Conservation (phyloP, 805 yeast genomes). For the Monosporozyma yasuniensis region DNA sequence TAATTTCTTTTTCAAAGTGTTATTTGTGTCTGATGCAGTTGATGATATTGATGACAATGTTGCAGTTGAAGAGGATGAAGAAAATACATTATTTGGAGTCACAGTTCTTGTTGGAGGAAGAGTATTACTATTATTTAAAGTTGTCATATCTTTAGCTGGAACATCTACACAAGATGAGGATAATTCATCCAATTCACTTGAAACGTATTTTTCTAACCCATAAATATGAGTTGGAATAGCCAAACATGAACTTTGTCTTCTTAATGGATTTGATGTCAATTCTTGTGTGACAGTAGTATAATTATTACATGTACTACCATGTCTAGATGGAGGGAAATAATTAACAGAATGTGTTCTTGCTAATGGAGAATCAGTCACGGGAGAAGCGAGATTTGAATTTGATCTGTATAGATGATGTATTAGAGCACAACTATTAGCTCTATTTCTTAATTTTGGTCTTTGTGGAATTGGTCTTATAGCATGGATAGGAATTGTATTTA, state of each 20-base stretch:
- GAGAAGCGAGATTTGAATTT: not conserved
- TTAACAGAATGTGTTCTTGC: not conserved
- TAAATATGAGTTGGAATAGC: constrained; percentile 26
- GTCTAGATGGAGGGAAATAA: not conserved
- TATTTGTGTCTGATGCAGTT: not conserved
- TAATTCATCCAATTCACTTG: constrained; percentile 18
- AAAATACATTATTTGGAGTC: too few relatives aligned
- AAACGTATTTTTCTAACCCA: constrained; percentile 25
- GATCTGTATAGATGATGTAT: constrained; percentile 9
- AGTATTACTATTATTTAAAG: too few relatives aligned
- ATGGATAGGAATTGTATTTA: not conserved
- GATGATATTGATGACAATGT: not conserved
- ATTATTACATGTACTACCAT: not conserved
- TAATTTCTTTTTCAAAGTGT: too few relatives aligned
- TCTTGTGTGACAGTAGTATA: not conserved
- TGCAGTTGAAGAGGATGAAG: too few relatives aligned
- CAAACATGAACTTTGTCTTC: constrained; percentile 8
- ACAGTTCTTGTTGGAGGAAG: too few relatives aligned
- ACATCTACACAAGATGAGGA: constrained; percentile 3
- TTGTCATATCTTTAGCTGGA: not conserved
- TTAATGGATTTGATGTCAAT: not conserved
- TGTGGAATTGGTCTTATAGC: not conserved
- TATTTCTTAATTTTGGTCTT: constrained; percentile 3
- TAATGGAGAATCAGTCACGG: not conserved
- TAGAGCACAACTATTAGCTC: constrained; percentile 10